Percentiles rank a stretch among this genome's conserved stretches.
Evolutionary conservation across 352 stramenopile genomes (phyloP).

Genomic region (Phytophthora chlamydospora): DNA sequence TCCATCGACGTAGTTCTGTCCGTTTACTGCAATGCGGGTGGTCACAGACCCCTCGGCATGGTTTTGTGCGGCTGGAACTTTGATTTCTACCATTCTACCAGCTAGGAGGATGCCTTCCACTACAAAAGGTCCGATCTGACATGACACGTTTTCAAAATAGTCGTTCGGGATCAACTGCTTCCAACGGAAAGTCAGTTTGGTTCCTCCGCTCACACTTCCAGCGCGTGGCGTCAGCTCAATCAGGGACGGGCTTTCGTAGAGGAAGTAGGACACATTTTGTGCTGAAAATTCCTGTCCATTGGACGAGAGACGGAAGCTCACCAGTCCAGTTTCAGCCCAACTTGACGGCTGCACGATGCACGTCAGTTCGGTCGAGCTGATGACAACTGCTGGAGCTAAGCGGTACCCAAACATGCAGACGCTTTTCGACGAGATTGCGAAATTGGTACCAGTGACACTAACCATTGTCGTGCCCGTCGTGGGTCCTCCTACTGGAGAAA

Average conservation of each 20-base stretch:
- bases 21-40: constrained; percentile 42
- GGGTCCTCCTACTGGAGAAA: constrained; percentile 38
- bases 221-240: constrained; percentile 22
- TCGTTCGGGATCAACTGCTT: background rate
- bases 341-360: constrained; percentile 38
- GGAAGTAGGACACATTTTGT: constrained; percentile 32
- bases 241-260: constrained; percentile 33
- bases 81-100: constrained; percentile 8
- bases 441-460: constrained; percentile 37
- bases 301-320: constrained; percentile 36
- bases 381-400: constrained; percentile 37
- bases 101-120: constrained; percentile 10
- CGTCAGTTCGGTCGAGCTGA: constrained; percentile 34
- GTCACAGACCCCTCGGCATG: constrained; percentile 6
- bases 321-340: constrained; percentile 16
- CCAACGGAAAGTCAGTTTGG: constrained; percentile 35
- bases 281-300: constrained; percentile 45
- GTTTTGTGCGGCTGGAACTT: constrained; percentile 6
- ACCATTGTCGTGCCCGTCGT: constrained; percentile 34
- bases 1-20: constrained; percentile 45
- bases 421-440: constrained; percentile 29
- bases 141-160: constrained; percentile 19
- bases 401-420: constrained; percentile 38
- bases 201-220: constrained; percentile 36
- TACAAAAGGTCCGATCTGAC: constrained; percentile 30